phyloP scores from a whole-genome alignment of 2,329 filamentous ascomycete species.

The Cryphonectria radicalis region DNA sequence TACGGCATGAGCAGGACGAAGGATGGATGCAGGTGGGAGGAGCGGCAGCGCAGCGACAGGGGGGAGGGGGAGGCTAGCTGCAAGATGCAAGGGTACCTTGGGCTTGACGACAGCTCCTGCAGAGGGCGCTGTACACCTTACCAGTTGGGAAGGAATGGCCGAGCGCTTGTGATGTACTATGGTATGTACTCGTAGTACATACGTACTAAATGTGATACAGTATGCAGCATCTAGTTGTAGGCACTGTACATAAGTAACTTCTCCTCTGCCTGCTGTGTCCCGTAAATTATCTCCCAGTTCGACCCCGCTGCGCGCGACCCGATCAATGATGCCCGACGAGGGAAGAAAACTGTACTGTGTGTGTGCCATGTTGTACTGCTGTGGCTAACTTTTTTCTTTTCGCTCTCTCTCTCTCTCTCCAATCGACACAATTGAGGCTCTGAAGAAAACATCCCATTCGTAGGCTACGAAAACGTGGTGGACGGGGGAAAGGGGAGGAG shows the following conservation, averaged over 20 bases:
- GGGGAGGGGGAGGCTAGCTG: background rate
- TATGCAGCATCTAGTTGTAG: background rate
- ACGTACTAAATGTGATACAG: background rate
- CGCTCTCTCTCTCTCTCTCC: no score
- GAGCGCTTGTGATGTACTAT: background rate
- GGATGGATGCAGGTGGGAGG: constrained; percentile 8
- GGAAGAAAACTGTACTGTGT: background rate
- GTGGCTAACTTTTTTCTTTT: background rate
- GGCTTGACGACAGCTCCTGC: background rate
- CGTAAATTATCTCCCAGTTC: background rate
- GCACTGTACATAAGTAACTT: background rate
- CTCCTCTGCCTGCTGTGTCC: background rate
- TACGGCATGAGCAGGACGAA: background rate
- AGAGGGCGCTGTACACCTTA: constrained; percentile 6
- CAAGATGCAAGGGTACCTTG: constrained; percentile 9
- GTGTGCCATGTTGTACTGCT: background rate
- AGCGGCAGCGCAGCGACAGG: constrained; percentile 1
- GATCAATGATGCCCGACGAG: background rate
- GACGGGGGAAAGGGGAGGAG: no score
- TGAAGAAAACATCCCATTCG: no score
- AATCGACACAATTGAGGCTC: no score
- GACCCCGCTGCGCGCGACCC: background rate
- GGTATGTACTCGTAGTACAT: background rate
- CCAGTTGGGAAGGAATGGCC: constrained; percentile 11
- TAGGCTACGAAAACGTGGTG: no score